Percentiles rank a stretch among this genome's conserved stretches.
Evolutionary conservation across 148 eudicot genomes (phyloP).

Genomic region (Rhododendron ovatum): DNA sequence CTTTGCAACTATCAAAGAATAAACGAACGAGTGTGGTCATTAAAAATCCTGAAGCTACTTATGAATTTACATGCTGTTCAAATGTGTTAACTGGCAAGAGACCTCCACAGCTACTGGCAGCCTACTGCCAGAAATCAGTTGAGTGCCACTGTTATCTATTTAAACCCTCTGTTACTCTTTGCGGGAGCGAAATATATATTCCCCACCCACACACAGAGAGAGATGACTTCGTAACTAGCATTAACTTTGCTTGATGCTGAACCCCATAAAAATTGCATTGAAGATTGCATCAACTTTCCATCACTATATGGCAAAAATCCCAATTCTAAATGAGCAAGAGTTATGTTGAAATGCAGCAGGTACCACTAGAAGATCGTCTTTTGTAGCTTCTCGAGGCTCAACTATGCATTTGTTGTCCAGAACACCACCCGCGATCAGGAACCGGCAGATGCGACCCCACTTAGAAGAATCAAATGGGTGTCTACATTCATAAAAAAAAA

Average conservation of each 20-base stretch:
- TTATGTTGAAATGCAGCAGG: conserved; percentile 1
- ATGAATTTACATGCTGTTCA: background rate
- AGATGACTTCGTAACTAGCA: background rate
- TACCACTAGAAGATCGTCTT: conserved; percentile 94
- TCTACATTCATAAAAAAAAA: conserved; percentile 38
- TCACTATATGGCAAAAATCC: background rate
- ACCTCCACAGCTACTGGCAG: background rate
- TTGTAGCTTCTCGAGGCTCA: conserved; percentile 89
- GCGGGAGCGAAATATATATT: no score
- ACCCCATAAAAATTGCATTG: background rate
- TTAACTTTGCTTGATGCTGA: background rate
- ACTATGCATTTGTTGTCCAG: conserved; percentile 54
- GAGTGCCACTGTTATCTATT: background rate
- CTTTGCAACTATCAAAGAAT: background rate
- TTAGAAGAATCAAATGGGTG: conserved; percentile 98
- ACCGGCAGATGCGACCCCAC: conserved; percentile 92
- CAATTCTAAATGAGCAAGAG: background rate
- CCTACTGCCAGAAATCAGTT: background rate
- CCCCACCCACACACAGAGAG: background rate
- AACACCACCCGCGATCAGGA: conserved; percentile 56
- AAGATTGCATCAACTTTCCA: background rate
- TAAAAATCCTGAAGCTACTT: conserved; percentile 2
- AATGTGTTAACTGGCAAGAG: background rate
- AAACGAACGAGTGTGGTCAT: background rate
- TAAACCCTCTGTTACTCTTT: background rate